Base-by-base conservation (phyloP, 163 green algal species). In the Scenedesmus sp. region DNA sequence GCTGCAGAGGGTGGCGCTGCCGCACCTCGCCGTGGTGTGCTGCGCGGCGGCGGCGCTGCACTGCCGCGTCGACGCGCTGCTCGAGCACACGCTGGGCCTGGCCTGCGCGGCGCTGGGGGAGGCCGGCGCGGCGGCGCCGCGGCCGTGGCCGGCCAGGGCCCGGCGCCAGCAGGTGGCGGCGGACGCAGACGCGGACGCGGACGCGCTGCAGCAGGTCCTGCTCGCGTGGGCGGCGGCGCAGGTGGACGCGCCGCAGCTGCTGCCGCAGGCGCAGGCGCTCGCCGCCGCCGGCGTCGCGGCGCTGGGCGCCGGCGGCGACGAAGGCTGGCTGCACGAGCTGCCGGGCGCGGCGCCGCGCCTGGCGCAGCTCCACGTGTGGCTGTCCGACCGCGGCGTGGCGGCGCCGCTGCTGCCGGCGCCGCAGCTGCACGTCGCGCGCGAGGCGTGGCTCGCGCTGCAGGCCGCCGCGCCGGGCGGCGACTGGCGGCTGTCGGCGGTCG, bases 311-410 rank as follows among this genome's bases (percentile, higher is more conserved):
- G 13, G 14, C 24, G 14, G 9, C 7, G 29, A 45, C n/a, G n/a
- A n/a, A n/a, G n/a, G n/a, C n/a, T n/a, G n/a, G n/a, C n/a, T n/a
- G n/a, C n/a, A n/a, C n/a, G n/a, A n/a, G n/a, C n/a, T n/a, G 13
- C 53, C 14, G 39, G 53, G 13, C 9, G 66, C 31, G 39, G 69
- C 53, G 24, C 53, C 36, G 18, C 69, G 69, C 20, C 39, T 77
- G 69, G 57, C 58, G n/a, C 69, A 77, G 54, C 33, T 77, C n/a
- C 69, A 77, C 24, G 39, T 77, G 2, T 77, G 69, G 69, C n/a
- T 77, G 54, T 62, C 69, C 26, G 69, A 77, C 54, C 66, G 67
- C 33, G 50, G 64, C 7, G 17, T 22, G 24, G 26, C 47, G 34
- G 33, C 53, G 51, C 50, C 54, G 33, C 67, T 54, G 36, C 67